Evolutionary conservation across 768 basidiomycete genomes (phyloP), one percentile per base, ranked within the genome.

Genomic region (Daedalea quercina): DNA sequence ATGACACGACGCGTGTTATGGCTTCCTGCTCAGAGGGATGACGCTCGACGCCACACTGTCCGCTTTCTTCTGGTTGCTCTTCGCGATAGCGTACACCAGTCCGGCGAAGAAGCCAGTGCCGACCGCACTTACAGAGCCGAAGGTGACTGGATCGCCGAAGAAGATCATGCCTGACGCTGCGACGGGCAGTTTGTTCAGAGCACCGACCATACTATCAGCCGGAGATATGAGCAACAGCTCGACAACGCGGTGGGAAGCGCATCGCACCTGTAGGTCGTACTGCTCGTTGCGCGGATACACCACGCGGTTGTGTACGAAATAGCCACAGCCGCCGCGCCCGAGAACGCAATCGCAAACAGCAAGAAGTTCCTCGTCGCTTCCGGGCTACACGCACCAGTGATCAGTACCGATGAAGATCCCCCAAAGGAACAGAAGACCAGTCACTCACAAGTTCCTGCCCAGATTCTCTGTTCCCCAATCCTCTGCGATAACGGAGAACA

Each of bases 261-360:
- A 3, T 60, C 77, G 46, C 54, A 88, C 87, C 91, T 94, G 72
- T 97, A 99, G n/a, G 96, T 99, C 43, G 96, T 98, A 57, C 94
- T 97, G 58, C 89, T 91, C 25, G 95, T 97, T 20, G 86, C 86
- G 45, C 96, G 85, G 28, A 99, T 82, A 66, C 96, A 98, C 96
- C 96, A 99, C 9, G 96, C 95, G 8, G 96, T 99, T 8, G 94
- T 93, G 67, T 94, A 99, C 12, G 94, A 97, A 62, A 99, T 99
- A 44, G 92, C 92, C 26, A 96, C 96, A 3, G 96, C 95, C 4
- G 90, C 94, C 0, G 91, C 92, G n/a, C 96, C 96, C 22, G 95
- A 97, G 69, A 98, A 94, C 3, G 82, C 87, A 64, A 98, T 98
- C 2, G 93, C 89, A 57, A 79, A 83, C 20, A 98, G 70, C 47